Percentiles rank a stretch among this genome's conserved stretches.
Conservation (phyloP, 139 green algal genomes). For the Coelastrella sp. region DNA sequence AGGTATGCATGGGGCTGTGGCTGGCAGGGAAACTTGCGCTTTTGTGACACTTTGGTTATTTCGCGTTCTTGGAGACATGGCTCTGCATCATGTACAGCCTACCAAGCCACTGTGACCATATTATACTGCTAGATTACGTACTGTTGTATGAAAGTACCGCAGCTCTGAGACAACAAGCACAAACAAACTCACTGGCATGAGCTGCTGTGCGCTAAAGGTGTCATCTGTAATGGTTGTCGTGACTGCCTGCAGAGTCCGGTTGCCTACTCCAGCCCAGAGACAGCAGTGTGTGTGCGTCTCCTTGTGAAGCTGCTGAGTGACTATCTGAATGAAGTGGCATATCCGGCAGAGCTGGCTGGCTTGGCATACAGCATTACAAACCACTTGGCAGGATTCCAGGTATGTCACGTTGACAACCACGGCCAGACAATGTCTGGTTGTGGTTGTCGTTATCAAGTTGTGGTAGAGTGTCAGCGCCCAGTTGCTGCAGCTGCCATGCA, state of each 20-base stretch:
- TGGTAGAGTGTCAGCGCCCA: too few relatives aligned
- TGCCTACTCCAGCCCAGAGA: conserved; percentile 72
- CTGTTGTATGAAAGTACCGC: too few relatives aligned
- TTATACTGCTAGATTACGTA: not conserved
- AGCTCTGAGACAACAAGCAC: too few relatives aligned
- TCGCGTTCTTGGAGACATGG: not conserved
- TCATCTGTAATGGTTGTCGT: not conserved
- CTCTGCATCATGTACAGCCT: too few relatives aligned
- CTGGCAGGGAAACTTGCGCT: not conserved
- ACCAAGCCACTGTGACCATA: not conserved
- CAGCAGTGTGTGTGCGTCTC: conserved; percentile 78
- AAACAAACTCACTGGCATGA: too few relatives aligned
- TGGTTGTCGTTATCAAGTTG: too few relatives aligned
- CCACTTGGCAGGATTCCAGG: conserved; percentile 60
- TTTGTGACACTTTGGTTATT: not conserved
- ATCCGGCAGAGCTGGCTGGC: conserved; percentile 90
- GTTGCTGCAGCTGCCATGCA: too few relatives aligned
- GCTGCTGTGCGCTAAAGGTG: not conserved
- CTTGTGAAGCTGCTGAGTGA: conserved; percentile 85
- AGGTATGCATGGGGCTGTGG: conserved; percentile 41
- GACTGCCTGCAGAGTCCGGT: conserved; percentile 41
- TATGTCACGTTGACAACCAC: too few relatives aligned
- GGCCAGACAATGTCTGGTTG: too few relatives aligned
- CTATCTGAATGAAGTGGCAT: conserved; percentile 88
- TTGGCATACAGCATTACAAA: conserved; percentile 68